Percentiles rank a stretch among this genome's conserved stretches.
phyloP scores from a whole-genome alignment of 352 stramenopile species.

The Hyaloperonospora arabidopsidis region DNA sequence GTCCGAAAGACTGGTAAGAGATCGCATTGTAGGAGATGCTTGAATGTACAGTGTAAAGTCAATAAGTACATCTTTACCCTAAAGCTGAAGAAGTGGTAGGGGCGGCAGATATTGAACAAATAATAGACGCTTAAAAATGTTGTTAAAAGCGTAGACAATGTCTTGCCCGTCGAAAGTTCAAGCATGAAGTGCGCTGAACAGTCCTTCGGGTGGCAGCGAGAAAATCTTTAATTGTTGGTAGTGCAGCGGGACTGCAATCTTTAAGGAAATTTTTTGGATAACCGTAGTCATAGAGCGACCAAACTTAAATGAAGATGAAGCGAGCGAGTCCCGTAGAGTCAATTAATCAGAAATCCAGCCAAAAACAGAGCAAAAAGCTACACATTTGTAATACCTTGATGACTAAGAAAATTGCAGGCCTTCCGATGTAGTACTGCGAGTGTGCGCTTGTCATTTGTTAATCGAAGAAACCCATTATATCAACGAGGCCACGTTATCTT shows the following conservation, averaged over 20 bases:
- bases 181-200: not conserved
- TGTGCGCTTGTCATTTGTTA: too few relatives aligned
- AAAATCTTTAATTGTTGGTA: not conserved
- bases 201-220: not conserved
- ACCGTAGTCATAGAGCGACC: not conserved
- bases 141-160: not conserved
- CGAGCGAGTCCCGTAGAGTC: not conserved
- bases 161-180: not conserved
- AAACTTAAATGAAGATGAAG: not conserved
- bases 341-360: not conserved
- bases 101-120: not conserved
- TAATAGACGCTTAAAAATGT: not conserved
- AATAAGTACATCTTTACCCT: not conserved
- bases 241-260: not conserved
- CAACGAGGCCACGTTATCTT: constrained; percentile 2
- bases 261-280: not conserved
- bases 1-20: constrained; percentile 1
- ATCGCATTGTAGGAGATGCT: not conserved
- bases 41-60: not conserved
- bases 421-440: constrained; percentile 1
- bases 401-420: not conserved
- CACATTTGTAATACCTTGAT: not conserved
- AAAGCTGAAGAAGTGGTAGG: not conserved
- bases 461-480: constrained; percentile 5
- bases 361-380: not conserved